Base-by-base conservation (phyloP, 164 flowering plant genomes). In the Dillenia turbinata region DNA sequence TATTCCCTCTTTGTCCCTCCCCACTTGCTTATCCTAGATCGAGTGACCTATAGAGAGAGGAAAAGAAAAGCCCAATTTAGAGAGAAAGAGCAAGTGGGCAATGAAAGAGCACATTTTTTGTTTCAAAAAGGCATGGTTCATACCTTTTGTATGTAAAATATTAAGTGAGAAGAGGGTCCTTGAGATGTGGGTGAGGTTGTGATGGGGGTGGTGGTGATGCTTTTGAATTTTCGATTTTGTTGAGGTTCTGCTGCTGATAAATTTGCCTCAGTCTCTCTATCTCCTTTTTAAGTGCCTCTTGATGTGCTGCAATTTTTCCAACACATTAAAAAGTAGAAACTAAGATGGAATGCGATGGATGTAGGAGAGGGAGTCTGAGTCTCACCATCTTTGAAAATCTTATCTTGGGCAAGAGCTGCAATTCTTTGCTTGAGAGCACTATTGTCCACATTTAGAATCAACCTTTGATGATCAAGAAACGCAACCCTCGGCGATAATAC, bases 361-460 rank as follows among this genome's bases (percentile, higher is more conserved):
- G 40, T 4, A 0, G 40, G 40, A 33, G 6, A 33, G 40, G 40
- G 40, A 33, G 33, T 4, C 7, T 5, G 2, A 6, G 10, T 61
- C 73, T 62, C 69, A 86, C 97, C 95, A 62, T 90, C 95, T 71
- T 90, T 90, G 73, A 90, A 90, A 59, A 90, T 69, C 77, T 88
- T 88, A 55, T 90, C 97, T 73, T 90, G 97, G 4, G 88, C 88
- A 6, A 90, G 77, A 47, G 95, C 97, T 0, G 95, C 97, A 44
- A 90, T 85, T 65, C 95, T 75, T 81, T 88, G 97, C 78, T 88
- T 90, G 17, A 90, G 84, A 71, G 91, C 84, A 68, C 95, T 81
- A 60, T 90, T 90, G 65, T 90, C 97, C 14, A 90, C 88, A 47
- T 82, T 88, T 12, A 90, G 84, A 74, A 86, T 79, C 77, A 90